Evolutionary conservation across 306 rosid genomes (phyloP).

Genomic region (Begonia fuchsioides): DNA sequence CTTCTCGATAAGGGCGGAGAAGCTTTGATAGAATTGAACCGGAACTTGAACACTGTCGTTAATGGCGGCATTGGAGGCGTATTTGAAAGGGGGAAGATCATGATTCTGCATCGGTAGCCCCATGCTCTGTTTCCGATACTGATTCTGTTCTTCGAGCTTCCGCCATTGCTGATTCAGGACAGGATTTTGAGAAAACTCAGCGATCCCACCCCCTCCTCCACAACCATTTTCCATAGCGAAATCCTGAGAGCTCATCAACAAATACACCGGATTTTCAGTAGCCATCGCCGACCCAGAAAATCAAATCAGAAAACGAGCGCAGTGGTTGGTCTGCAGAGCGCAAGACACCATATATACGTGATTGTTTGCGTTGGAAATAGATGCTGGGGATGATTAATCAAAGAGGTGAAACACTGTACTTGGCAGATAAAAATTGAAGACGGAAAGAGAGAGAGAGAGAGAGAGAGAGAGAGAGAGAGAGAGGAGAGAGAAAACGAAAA

Average conservation of each 20-base stretch:
- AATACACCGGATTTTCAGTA: constrained; percentile 23
- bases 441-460: background rate
- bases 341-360: too few species aligned
- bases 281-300: constrained; percentile 26
- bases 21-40: constrained; percentile 8
- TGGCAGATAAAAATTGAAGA: too few species aligned
- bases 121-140: constrained; percentile 3
- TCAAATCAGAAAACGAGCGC: background rate
- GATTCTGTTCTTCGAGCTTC: too few species aligned
- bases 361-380: constrained; percentile 11
- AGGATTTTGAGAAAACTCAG: constrained; percentile 16
- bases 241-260: constrained; percentile 18
- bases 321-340: constrained; percentile 1
- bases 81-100: constrained; percentile 8
- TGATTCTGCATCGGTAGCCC: constrained; percentile 7
- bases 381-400: background rate
- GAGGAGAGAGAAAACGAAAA: background rate
- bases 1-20: constrained; percentile 26
- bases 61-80: background rate
- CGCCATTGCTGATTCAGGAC: constrained; percentile 21
- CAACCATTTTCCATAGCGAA: constrained; percentile 9
- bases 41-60: background rate
- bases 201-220: constrained; percentile 6
- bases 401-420: background rate
- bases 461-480: background rate